These are phyloP conservation scores for Phytophthora macrochlamydospora DNA, from an alignment of 352 stramenopile genomes.

Conservation along the genomic window DNA sequence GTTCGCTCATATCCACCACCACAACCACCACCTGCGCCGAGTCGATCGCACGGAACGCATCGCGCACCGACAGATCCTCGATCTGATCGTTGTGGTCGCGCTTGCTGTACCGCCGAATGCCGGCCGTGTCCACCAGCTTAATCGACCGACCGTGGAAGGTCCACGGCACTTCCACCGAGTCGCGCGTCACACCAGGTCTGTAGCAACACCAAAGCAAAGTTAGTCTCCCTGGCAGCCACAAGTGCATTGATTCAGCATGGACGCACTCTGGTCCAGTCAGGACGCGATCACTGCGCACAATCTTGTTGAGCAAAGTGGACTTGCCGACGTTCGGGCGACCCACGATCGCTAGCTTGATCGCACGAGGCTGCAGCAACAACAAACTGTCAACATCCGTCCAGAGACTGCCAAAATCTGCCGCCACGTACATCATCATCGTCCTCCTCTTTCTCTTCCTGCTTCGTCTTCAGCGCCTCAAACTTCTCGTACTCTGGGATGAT, in stretches of 20 bases:
- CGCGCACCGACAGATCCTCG: conserved; percentile 83
- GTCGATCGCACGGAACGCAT: conserved; percentile 82
- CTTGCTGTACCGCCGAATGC: conserved; percentile 86
- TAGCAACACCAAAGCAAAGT: conserved; percentile 20
- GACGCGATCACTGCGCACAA: conserved; percentile 81
- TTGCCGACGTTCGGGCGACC: conserved; percentile 83
- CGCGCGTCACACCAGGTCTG: conserved; percentile 76
- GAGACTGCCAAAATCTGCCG: background rate
- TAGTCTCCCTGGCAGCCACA: conserved; percentile 3
- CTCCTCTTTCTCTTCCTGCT: conserved; percentile 38
- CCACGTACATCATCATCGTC: conserved; percentile 51
- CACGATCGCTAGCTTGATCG: conserved; percentile 82
- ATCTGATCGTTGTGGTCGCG: conserved; percentile 85
- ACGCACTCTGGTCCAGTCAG: conserved; percentile 84
- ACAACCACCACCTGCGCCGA: conserved; percentile 82
- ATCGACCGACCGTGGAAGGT: conserved; percentile 74
- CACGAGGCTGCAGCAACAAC: conserved; percentile 43
- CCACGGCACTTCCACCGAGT: conserved; percentile 84
- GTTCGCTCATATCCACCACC: conserved; percentile 83
- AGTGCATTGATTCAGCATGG: background rate
- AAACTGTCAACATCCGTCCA: background rate
- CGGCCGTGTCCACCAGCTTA: conserved; percentile 83
- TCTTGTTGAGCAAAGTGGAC: conserved; percentile 83
- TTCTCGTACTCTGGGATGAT: conserved; percentile 75
- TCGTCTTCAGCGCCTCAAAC: conserved; percentile 59